Base-by-base conservation (phyloP, 2,329 filamentous ascomycete species). In the Cladophialophora carrionii region DNA sequence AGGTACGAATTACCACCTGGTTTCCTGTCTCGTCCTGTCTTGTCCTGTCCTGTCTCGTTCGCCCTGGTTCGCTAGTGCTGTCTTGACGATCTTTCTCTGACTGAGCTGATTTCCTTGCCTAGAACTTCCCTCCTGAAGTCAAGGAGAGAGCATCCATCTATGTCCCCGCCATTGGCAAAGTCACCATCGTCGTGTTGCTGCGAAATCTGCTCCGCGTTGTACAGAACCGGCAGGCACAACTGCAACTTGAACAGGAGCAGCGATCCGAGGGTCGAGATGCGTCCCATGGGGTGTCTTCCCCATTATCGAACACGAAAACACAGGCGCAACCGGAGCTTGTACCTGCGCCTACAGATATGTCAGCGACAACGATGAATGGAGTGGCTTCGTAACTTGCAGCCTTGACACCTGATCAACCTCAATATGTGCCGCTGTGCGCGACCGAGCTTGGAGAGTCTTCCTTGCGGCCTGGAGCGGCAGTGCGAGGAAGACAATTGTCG, bases 81-180 rank as follows among this genome's bases (percentile, higher is more conserved):
- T 7, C 3, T 7, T 4, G 4, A 0, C 1, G 37, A 2, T n/a
- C 7, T 7, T n/a, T n/a, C 5, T 41, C 37, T 10, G 0, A 14
- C 37, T 43, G 37, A n/a, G 17, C 26, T 64, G 49, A 55, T 52
- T 52, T 52, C n/a, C 34, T 22, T 43, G 2, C 56, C 46, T 71
- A 86, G 82, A 98, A 99, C 80, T 98, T 98, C 78, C 88, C 89
- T 67, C 88, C 90, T 0, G 90, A 90, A 55, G 88, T 98, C 71
- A 98, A 96, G 80, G 90, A 97, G 77, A 96, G 93, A 81, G 95
- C 95, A 1, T 92, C 92, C 4, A 96, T 99, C 73, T 99, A 97
- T 73, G 93, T 98, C 20, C 95, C 95, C 1, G 95, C 94, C 0
- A 96, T 97, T 71, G 95, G 95, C 72, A 99, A 98, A 82, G 94